Conservation (phyloP, 768 basidiomycete species). For the Chiua virens region DNA sequence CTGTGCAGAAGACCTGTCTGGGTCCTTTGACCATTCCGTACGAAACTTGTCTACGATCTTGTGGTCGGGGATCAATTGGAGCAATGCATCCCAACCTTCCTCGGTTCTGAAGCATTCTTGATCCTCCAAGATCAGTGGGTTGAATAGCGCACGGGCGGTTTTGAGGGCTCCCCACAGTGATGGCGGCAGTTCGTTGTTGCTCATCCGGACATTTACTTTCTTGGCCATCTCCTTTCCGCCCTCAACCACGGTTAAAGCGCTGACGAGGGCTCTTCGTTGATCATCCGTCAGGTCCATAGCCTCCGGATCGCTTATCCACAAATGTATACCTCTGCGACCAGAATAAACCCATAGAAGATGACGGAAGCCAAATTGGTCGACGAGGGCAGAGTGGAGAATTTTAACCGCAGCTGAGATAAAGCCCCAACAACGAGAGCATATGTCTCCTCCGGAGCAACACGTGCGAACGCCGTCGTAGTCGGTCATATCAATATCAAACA, state of each 20-base stretch:
- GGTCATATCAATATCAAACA: constrained; percentile 99
- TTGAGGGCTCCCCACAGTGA: constrained; percentile 58
- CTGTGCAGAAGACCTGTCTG: constrained; percentile 54
- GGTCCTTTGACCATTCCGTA: constrained; percentile 56
- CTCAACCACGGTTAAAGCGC: constrained; percentile 80
- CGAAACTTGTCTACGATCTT: constrained; percentile 48
- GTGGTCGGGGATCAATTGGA: constrained; percentile 72
- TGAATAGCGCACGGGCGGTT: constrained; percentile 57
- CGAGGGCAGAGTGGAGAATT: constrained; percentile 75
- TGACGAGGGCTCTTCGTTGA: constrained; percentile 83
- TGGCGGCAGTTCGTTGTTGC: constrained; percentile 60
- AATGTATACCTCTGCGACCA: constrained; percentile 95
- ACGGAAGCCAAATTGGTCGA: constrained; percentile 88
- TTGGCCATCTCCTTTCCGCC: constrained; percentile 80
- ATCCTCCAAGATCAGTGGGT: constrained; percentile 67
- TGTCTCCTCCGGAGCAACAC: constrained; percentile 88
- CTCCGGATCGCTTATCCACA: constrained; percentile 91
- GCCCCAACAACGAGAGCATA: constrained; percentile 92
- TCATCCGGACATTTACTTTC: constrained; percentile 69
- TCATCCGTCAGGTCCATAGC: constrained; percentile 92
- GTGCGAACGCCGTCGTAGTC: constrained; percentile 96
- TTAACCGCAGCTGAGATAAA: constrained; percentile 93
- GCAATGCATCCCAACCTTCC: constrained; percentile 70
- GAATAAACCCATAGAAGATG: constrained; percentile 98
- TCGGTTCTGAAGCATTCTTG: constrained; percentile 80